Evolutionary conservation across 768 basidiomycete genomes (phyloP), one percentile per base, ranked within the genome.

Genomic region (Steccherinum ochraceum): DNA sequence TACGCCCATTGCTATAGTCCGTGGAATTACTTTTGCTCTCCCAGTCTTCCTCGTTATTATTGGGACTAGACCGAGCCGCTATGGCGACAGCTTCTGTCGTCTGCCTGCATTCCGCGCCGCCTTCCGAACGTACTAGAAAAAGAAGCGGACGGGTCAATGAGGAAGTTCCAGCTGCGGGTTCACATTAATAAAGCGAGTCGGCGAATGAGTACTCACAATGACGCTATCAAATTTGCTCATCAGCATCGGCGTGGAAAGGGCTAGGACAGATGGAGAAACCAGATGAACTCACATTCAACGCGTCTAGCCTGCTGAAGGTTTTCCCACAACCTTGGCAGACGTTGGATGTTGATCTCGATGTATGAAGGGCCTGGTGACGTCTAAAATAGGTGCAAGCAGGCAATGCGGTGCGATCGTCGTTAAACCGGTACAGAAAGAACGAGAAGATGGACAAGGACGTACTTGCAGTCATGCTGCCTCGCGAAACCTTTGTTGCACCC

Each of bases 381-480:
- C 88, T 89, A 12, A 54, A n/a, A n/a, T n/a, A n/a, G n/a, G n/a
- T n/a, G n/a, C n/a, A n/a, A n/a, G n/a, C n/a, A n/a, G n/a, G n/a
- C n/a, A n/a, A n/a, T n/a, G n/a, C n/a, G n/a, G n/a, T n/a, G n/a
- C n/a, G n/a, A n/a, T n/a, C n/a, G n/a, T n/a, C n/a, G n/a, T n/a
- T n/a, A n/a, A n/a, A n/a, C n/a, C n/a, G n/a, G n/a, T n/a, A n/a
- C n/a, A n/a, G n/a, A n/a, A n/a, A n/a, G n/a, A n/a, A n/a, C n/a
- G n/a, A 35, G 30, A 35, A 16, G 3, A 26, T 21, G 30, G 35
- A 45, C 27, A 12, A 40, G n/a, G 35, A 82, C 87, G 64, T 62
- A 89, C 86, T 96, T 96, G 88, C 93, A 95, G 64, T 97, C 93
- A 67, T 97, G 93, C 66, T 94, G 91, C 42, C 93, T 79, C 46